Conservation (phyloP, 129 eudicot species). For the Flaveria linearis region DNA sequence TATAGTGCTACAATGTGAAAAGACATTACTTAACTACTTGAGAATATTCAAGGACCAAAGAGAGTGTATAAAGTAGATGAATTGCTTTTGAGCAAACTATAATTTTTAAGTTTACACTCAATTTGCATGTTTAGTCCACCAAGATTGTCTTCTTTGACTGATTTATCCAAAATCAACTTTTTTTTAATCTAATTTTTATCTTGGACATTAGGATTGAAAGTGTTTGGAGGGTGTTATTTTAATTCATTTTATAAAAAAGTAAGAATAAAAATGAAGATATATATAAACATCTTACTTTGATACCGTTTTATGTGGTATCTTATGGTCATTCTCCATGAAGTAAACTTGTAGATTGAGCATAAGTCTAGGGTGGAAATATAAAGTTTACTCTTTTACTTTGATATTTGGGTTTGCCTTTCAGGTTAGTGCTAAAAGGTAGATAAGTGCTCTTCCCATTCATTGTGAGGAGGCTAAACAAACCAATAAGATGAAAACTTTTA, state of each 20-base stretch:
- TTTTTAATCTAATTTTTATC: background rate
- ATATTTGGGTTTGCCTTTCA: slow-evolving; percentile 60
- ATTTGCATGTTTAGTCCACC: slow-evolving; percentile 18
- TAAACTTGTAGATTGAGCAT: slow-evolving; percentile 1
- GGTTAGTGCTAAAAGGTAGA: slow-evolving; percentile 42
- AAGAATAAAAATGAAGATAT: too few relatives aligned
- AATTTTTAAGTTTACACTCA: background rate
- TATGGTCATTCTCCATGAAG: background rate
- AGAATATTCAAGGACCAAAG: slow-evolving; percentile 19
- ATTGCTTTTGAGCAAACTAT: slow-evolving; percentile 32
- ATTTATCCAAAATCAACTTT: slow-evolving; percentile 1
- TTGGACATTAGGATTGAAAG: background rate
- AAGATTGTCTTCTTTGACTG: background rate
- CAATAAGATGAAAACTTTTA: slow-evolving; percentile 28
- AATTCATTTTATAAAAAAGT: background rate
- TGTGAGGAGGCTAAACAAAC: slow-evolving; percentile 32
- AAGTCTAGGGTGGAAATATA: slow-evolving; percentile 5
- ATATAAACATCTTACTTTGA: background rate
- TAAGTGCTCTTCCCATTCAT: slow-evolving; percentile 56
- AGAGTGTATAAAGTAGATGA: slow-evolving; percentile 32
- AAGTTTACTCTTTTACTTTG: slow-evolving; percentile 33
- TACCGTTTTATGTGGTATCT: background rate
- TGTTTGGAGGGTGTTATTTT: background rate
- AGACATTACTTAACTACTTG: slow-evolving; percentile 16
- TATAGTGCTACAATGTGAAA: slow-evolving; percentile 26